Conservation (phyloP, 768 basidiomycete species). For the Cystobasidium onofrii region DNA sequence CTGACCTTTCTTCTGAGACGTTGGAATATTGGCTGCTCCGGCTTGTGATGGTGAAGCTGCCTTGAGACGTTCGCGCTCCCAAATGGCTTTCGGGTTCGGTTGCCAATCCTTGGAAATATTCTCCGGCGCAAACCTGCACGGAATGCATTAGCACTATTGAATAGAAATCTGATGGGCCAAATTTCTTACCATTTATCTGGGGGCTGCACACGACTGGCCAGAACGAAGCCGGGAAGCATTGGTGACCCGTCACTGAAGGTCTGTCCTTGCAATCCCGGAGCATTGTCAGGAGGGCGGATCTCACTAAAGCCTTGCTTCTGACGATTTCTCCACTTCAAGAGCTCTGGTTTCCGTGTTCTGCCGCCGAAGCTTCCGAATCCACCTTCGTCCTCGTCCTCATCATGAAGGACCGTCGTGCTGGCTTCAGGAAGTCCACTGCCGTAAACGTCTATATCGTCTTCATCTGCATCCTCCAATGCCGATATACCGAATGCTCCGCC, state of each 20-base stretch:
- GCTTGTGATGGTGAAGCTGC: conserved; percentile 50
- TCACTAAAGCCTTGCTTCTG: conserved; percentile 4
- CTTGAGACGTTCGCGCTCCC: conserved; percentile 5
- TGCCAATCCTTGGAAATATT: conserved; percentile 76
- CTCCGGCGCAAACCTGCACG: conserved; percentile 68
- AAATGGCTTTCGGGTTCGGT: conserved; percentile 57
- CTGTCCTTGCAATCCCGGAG: not conserved
- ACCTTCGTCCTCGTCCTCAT: conserved; percentile 58
- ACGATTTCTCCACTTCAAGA: not conserved
- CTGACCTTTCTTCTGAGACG: conserved; percentile 34
- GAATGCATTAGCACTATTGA: not conserved
- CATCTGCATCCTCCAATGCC: conserved; percentile 84
- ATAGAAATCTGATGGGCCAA: not conserved
- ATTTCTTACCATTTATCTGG: conserved; percentile 45
- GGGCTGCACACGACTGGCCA: conserved; percentile 50
- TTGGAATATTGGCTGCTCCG: conserved; percentile 45
- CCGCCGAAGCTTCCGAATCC: conserved; percentile 39
- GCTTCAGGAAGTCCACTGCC: conserved; percentile 45
- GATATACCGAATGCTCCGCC: conserved; percentile 71
- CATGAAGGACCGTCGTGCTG: conserved; percentile 59
- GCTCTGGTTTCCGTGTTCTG: not conserved
- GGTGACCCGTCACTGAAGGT: conserved; percentile 66
- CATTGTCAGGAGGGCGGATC: not conserved
- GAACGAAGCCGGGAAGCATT: conserved; percentile 66
- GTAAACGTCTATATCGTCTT: conserved; percentile 81